Conservation (phyloP, 352 stramenopile genomes). For the Phytophthora cajani region DNA sequence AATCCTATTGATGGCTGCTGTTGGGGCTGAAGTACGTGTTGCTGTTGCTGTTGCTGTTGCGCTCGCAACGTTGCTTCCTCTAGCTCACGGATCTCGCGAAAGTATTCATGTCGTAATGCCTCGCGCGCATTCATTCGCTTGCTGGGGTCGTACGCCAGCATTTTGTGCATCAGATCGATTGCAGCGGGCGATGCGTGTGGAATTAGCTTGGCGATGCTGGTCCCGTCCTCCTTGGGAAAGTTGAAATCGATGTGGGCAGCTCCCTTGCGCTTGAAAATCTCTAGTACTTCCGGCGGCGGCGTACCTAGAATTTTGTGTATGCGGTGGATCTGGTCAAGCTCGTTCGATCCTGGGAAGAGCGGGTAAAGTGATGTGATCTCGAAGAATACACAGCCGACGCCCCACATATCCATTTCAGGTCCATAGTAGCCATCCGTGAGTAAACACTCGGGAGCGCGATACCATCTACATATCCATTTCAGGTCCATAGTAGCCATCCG, state of each 20-base stretch:
- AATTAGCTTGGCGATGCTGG: conserved; percentile 86
- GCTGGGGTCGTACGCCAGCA: conserved; percentile 90
- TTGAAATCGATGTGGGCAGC: conserved; percentile 94
- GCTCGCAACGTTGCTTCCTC: conserved; percentile 62
- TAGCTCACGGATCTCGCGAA: conserved; percentile 84
- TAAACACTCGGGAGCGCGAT: conserved; percentile 94
- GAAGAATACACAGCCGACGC: conserved; percentile 96
- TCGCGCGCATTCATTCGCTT: conserved; percentile 91
- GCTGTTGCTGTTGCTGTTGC: conserved; percentile 43
- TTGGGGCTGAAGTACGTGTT: conserved; percentile 33
- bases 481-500: conserved; percentile 94
- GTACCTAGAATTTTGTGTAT: conserved; percentile 96
- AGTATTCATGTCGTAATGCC: conserved; percentile 92
- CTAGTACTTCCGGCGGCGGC: conserved; percentile 81
- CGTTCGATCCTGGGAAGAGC: conserved; percentile 94
- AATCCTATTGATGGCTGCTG: conserved; percentile 29
- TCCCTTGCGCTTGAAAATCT: conserved; percentile 92
- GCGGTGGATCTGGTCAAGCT: conserved; percentile 95
- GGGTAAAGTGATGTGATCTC: conserved; percentile 95
- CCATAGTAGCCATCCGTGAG: conserved; percentile 96
- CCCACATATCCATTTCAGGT: conserved; percentile 97
- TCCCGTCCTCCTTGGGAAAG: conserved; percentile 90
- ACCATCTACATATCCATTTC: conserved; percentile 98
- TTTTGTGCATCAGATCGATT: conserved; percentile 90
- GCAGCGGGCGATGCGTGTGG: conserved; percentile 86